Base-by-base conservation (phyloP, 139 green algal species). In the Closterium sp. region DNA sequence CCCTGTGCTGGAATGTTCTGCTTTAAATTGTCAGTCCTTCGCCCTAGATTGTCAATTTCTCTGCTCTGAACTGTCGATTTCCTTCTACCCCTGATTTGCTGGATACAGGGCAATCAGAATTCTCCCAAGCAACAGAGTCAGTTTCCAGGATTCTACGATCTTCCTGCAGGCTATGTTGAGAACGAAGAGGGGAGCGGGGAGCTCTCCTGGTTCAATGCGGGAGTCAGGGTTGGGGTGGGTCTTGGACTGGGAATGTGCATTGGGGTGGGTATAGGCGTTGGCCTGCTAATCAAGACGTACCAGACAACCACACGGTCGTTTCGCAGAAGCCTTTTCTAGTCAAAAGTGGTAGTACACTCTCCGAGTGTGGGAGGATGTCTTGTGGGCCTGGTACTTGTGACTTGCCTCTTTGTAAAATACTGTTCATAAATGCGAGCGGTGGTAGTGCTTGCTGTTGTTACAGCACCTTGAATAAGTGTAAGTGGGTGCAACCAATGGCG, bases 131-230 rank as follows among this genome's bases (percentile, higher is more conserved):
- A 55, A 30, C 33, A 28, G 33, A 33, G 32, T 16, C 33, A 32
- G 28, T 89, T 89, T 30, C 28, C 28, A 30, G 33, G 86, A 32
- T 89, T 89, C 86, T 38, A 38, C 86, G 33, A 55, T 33, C 86
- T 55, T 19, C 55, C 55, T 76, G 55, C 55, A 76, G 55, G 55
- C 55, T 86, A 86, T 86, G 30, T 86, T 35, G 84, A 90, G 25
- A 90, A 32, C 25, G 23, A 90, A 12, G 87, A 83, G 28, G 87
- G 69, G 7, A 35, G n/a, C 19, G 87, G 87, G 10, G 85, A 91
- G 23, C n/a, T 92, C 12, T 88, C 89, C 19, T 92, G 89, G 89
- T 92, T 92, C 89, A 93, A 93, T 55, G 91, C 91, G 16, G 91
- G 91, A 32, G 55, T 93, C 19, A 34, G 91, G 28, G 89, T 93